Conservation (phyloP, 352 stramenopile genomes). For the Phytophthora citricola region DNA sequence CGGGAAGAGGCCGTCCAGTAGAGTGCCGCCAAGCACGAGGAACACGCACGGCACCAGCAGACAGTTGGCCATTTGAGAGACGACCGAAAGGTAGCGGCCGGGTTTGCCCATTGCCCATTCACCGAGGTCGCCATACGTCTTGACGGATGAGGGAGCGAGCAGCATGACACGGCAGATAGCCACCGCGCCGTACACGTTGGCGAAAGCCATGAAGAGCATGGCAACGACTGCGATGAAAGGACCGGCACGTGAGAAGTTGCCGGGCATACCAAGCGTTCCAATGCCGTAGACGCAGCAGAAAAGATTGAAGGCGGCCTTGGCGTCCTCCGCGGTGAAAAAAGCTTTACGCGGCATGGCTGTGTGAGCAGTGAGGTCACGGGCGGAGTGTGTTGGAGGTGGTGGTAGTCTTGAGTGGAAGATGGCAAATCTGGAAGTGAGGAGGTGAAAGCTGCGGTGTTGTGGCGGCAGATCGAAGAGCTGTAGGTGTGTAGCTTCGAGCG, state of each 20-base stretch:
- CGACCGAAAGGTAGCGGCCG: constrained; percentile 1
- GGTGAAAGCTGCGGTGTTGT: neutral
- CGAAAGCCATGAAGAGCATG: constrained; percentile 50
- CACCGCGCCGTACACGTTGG: constrained; percentile 49
- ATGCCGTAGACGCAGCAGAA: constrained; percentile 65
- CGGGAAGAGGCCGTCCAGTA: constrained; percentile 39
- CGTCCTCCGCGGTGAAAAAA: constrained; percentile 58
- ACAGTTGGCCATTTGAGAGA: constrained; percentile 4
- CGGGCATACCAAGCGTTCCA: constrained; percentile 62
- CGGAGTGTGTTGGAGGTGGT: neutral
- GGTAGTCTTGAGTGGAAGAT: neutral
- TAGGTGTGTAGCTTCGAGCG: no score
- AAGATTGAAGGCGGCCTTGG: constrained; percentile 48
- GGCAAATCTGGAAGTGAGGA: neutral
- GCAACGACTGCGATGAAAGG: constrained; percentile 42
- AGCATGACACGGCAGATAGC: constrained; percentile 47
- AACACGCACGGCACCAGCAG: constrained; percentile 44
- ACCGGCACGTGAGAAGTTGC: constrained; percentile 56
- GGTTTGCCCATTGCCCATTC: constrained; percentile 36
- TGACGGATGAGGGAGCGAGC: constrained; percentile 37
- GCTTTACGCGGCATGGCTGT: constrained; percentile 24
- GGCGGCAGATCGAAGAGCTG: neutral
- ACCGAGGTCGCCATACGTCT: constrained; percentile 50
- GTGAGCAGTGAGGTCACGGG: constrained; percentile 1
- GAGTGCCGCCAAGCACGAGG: constrained; percentile 4